Evolutionary conservation across 139 green algal genomes (phyloP), one percentile per base, ranked within the genome.

Genomic region (Chlorella sp.): DNA sequence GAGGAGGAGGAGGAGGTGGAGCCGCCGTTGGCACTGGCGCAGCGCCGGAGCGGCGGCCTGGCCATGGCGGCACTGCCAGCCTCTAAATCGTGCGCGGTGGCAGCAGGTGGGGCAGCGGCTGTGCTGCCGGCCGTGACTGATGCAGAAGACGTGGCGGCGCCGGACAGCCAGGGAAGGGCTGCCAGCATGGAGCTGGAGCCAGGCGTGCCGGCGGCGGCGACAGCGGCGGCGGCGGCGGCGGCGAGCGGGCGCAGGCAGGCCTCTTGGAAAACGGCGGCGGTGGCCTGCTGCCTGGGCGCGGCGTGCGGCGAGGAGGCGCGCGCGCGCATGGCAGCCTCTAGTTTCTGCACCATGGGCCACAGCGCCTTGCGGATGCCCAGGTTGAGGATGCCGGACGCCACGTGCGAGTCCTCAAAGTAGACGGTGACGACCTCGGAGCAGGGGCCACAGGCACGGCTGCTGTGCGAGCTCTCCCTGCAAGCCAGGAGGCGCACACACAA

Each of bases 351-450:
- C 62, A 88, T 84, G 0, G 82, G 76, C 89, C 89, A 94, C 69
- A 94, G 77, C 30, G 77, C 88, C 69, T 91, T 89, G 50, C 83
- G 83, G 5, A 94, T 76, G 4, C 77, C 83, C 78, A 94, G 80
- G 77, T 94, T 94, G 62, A 77, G 66, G 3, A 94, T 74, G 60
- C 84, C 81, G 3, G 86, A 59, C 22, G 79, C 59, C 34, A 88
- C 80, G 20, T 77, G 62, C 5, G 74, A 70, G 86, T 94, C 88
- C 78, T 94, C 89, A 77, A 90, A 94, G 72, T 94, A 94, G 5
- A 88, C 60, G 27, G 86, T 81, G 5, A 85, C 61, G 35, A 92
- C 65, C 69, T 94, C 88, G 2, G 85, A 71, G 30, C 81, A 85
- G 22, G 77, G 71, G 14, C 5, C 49, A n/a, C n/a, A n/a, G n/a